Base-by-base conservation (phyloP, 495 filamentous ascomycete genomes). In the Parathielavia hyrcaniae region DNA sequence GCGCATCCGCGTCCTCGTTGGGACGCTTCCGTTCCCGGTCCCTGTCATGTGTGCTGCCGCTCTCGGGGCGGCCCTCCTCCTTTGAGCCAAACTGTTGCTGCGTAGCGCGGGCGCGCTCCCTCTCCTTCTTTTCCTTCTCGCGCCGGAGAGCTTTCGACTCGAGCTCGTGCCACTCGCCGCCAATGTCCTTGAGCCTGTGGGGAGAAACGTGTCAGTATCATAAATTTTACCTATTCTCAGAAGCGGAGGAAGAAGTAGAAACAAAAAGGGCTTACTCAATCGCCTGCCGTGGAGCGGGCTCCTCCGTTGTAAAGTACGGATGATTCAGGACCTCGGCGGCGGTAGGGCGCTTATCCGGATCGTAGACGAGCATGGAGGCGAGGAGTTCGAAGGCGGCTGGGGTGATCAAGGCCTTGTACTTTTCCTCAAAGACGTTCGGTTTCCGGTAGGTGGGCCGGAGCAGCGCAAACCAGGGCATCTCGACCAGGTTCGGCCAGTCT, bases 161-260 rank as follows among this genome's bases (percentile, higher is more conserved):
- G 67, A 97, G 96, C 67, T 99, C 95, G 64, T 99, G 95, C 95
- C 95, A 99, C 63, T 99, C 95, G 41, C 95, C 95, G 67, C 91
- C 82, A 22, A 97, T 80, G 60, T 88, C 80, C 59, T 86, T 82
- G 55, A 99, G 79, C 64, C 89, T 95, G 52, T 32, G 30, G 12
- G 40, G 23, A 10, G 11, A 20, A 51, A 50, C 14, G 20, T 30
- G 67, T 59, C 57, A 64, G 70, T 45, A 64, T 53, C 26, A 22
- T n/a, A n/a, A n/a, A 40, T 57, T 10, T 23, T 6, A 17, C 46
- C 26, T 3, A 30, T 6, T 6, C 26, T 30, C 6, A 30, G 26
- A 6, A 30, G 26, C 26, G 26, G 26, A 30, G 26, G n/a, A n/a
- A n/a, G n/a, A n/a, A n/a, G n/a, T 48, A 13, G 1, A 20, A 47